Evolutionary conservation across 1,284 basidiomycete species (phyloP).

Genomic region (Papiliotrema fonsecae): DNA sequence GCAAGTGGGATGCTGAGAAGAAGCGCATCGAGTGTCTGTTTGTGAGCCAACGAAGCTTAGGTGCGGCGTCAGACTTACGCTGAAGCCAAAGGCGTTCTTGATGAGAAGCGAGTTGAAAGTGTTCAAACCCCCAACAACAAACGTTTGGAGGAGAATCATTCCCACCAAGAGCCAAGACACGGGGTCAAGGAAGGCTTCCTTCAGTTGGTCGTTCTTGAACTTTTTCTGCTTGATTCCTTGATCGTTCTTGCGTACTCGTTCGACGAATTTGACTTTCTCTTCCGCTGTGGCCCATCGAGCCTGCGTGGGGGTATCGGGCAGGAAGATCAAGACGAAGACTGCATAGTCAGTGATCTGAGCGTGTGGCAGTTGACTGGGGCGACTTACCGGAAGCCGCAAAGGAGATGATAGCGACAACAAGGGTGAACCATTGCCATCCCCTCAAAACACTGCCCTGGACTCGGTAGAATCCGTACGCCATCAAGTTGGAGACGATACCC

Average conservation of each 20-base stretch:
- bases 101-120: constrained; percentile 17
- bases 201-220: constrained; percentile 22
- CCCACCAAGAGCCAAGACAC: constrained; percentile 26
- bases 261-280: constrained; percentile 28
- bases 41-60: background rate
- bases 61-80: background rate
- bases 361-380: no score
- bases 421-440: constrained; percentile 33
- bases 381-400: constrained; percentile 16
- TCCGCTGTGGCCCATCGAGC: constrained; percentile 28
- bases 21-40: constrained; percentile 4
- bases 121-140: constrained; percentile 27
- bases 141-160: constrained; percentile 23
- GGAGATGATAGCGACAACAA: constrained; percentile 22
- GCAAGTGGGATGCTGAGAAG: constrained; percentile 22
- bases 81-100: constrained; percentile 21
- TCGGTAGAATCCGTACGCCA: constrained; percentile 27
- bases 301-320: constrained; percentile 29
- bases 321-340: constrained; percentile 20
- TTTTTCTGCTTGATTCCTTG: constrained; percentile 34
- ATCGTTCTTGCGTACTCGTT: constrained; percentile 32
- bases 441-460: constrained; percentile 12
- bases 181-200: constrained; percentile 30
- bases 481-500: background rate
- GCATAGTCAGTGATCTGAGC: constrained; percentile 1